These are phyloP conservation scores for Penicillium sp. DNA, from an alignment of 2,329 filamentous ascomycete species.

Conservation along the genomic window DNA sequence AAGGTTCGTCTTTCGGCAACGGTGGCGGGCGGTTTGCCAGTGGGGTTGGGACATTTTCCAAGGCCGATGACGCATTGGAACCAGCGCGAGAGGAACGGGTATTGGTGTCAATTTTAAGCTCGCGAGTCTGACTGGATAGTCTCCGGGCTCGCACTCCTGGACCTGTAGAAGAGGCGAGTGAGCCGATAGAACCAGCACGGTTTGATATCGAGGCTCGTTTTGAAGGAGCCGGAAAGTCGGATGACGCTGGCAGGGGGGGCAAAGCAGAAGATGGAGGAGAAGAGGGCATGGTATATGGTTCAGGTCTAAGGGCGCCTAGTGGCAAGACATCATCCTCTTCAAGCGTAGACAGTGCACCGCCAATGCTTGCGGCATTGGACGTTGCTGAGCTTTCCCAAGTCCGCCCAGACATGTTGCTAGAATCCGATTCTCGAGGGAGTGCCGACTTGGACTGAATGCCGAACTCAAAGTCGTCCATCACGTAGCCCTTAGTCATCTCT, in stretches of 20 bases:
- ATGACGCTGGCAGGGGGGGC: slow-evolving; percentile 43
- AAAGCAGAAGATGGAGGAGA: slow-evolving; percentile 32
- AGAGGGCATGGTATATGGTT: slow-evolving; percentile 27
- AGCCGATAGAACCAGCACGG: slow-evolving; percentile 16
- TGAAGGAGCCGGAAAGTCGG: slow-evolving; percentile 21
- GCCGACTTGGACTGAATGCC: slow-evolving; percentile 59
- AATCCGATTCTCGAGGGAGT: slow-evolving; percentile 69
- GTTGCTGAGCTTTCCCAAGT: slow-evolving; percentile 73
- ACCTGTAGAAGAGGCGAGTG: slow-evolving; percentile 16
- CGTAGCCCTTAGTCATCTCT: slow-evolving; percentile 76
- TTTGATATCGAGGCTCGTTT: slow-evolving; percentile 14
- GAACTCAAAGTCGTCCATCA: slow-evolving; percentile 74
- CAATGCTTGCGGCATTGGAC: slow-evolving; percentile 61
- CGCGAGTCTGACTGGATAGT: slow-evolving; percentile 71
- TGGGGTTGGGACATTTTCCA: slow-evolving; percentile 23
- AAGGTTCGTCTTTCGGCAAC: slow-evolving; percentile 26
- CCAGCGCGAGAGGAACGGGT: slow-evolving; percentile 25
- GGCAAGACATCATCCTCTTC: slow-evolving; percentile 50
- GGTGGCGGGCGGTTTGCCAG: slow-evolving; percentile 21
- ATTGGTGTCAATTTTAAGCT: slow-evolving; percentile 79
- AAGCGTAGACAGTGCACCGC: slow-evolving; percentile 62
- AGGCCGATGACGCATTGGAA: slow-evolving; percentile 20
- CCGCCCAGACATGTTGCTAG: slow-evolving; percentile 65
- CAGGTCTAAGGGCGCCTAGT: slow-evolving; percentile 28
- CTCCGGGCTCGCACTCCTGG: slow-evolving; percentile 63